Conservation (phyloP, 768 basidiomycete species). For the Lactifluus pinguis region DNA sequence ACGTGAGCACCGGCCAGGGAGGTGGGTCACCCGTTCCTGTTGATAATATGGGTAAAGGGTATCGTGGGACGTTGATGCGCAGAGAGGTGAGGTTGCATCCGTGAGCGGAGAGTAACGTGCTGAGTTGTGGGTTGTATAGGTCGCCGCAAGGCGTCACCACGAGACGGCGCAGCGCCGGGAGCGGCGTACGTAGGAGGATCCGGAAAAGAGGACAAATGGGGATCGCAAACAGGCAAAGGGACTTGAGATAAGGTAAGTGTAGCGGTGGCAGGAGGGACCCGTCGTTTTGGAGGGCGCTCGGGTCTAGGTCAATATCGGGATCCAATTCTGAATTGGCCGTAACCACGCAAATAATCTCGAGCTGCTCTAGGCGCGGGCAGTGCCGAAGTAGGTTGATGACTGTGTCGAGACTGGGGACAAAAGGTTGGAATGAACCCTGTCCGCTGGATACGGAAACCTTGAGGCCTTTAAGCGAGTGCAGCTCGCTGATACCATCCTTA, state of each 20-base stretch:
- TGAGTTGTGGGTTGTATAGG: slow-evolving; percentile 41
- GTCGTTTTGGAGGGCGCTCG: neutral
- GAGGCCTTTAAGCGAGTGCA: slow-evolving; percentile 15
- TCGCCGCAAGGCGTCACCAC: slow-evolving; percentile 71
- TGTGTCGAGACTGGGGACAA: neutral
- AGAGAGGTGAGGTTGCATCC: slow-evolving; percentile 51
- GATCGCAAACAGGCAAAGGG: slow-evolving; percentile 55
- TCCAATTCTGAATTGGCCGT: slow-evolving; percentile 6
- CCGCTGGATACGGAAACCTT: slow-evolving; percentile 14
- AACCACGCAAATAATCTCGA: slow-evolving; percentile 15
- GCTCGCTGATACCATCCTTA: slow-evolving; percentile 15
- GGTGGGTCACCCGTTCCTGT: slow-evolving; percentile 50
- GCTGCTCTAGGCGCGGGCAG: slow-evolving; percentile 14
- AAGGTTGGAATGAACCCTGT: neutral
- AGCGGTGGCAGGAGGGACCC: slow-evolving; percentile 34
- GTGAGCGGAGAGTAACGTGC: slow-evolving; percentile 52
- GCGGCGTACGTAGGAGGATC: slow-evolving; percentile 46
- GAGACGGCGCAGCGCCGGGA: slow-evolving; percentile 56
- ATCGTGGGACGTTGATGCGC: slow-evolving; percentile 47
- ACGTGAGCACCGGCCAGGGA: slow-evolving; percentile 33
- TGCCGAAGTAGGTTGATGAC: slow-evolving; percentile 3
- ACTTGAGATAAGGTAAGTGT: slow-evolving; percentile 47
- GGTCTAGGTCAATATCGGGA: neutral
- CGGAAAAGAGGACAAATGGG: slow-evolving; percentile 56
- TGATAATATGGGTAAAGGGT: slow-evolving; percentile 35